Evolutionary conservation across 805 yeast species (phyloP).

Genomic region (Candida golubevii): DNA sequence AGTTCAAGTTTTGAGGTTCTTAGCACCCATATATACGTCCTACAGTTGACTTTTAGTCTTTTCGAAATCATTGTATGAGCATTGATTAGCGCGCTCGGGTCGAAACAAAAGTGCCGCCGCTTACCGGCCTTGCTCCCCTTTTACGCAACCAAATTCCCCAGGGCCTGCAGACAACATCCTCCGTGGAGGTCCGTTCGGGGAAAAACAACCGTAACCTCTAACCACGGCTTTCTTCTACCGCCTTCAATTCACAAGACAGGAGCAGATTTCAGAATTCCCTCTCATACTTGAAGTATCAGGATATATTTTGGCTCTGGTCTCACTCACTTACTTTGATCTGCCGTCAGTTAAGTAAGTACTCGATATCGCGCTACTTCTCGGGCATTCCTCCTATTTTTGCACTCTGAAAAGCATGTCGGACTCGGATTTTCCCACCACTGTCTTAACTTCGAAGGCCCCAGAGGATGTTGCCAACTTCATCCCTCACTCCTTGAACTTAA

Average conservation of each 20-base stretch:
- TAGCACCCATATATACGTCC: too few species aligned
- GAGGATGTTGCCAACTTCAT: slow-evolving; percentile 37
- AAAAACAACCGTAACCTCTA: neutral
- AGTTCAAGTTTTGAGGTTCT: too few species aligned
- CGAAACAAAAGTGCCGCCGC: too few species aligned
- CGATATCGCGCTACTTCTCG: neutral
- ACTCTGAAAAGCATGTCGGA: slow-evolving; percentile 10
- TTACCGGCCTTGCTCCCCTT: neutral
- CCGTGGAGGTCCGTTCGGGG: neutral
- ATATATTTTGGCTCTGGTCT: too few species aligned
- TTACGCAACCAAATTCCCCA: neutral
- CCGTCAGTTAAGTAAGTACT: too few species aligned
- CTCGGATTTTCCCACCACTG: slow-evolving; percentile 29
- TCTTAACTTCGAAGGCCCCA: slow-evolving; percentile 40
- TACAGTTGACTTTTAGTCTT: too few species aligned
- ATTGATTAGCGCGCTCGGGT: too few species aligned
- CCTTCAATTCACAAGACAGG: too few species aligned
- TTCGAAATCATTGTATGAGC: too few species aligned
- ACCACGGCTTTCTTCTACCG: neutral
- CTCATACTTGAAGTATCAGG: too few species aligned
- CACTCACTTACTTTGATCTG: too few species aligned
- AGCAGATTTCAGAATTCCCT: too few species aligned
- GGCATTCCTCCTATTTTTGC: neutral
- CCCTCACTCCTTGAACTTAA: slow-evolving; percentile 30
- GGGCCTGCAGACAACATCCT: neutral